A percentile compares a stretch with the other conserved stretches of the same genome.
Conservation (phyloP, 1,284 basidiomycete species). For the Boletus austroedulis region DNA sequence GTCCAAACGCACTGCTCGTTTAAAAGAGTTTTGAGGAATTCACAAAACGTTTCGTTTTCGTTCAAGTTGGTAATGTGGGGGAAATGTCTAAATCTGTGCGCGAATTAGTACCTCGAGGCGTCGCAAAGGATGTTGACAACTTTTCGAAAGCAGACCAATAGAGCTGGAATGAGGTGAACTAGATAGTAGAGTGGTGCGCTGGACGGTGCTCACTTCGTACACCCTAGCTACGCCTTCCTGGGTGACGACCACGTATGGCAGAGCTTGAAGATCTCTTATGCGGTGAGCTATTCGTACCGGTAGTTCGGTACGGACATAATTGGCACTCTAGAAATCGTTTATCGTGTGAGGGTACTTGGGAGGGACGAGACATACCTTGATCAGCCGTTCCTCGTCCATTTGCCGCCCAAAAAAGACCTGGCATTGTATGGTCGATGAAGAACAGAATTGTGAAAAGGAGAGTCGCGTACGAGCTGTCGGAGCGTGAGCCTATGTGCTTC, state of each 20-base stretch:
- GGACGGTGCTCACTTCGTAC: slow-evolving; percentile 64
- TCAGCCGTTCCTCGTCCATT: slow-evolving; percentile 70
- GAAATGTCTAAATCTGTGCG: slow-evolving; percentile 67
- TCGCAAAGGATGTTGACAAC: slow-evolving; percentile 38
- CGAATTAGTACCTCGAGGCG: slow-evolving; percentile 12
- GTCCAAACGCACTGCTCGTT: slow-evolving; percentile 63
- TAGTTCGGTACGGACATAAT: slow-evolving; percentile 86
- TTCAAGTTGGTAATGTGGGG: slow-evolving; percentile 70
- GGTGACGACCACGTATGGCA: slow-evolving; percentile 87
- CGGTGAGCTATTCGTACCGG: slow-evolving; percentile 88
- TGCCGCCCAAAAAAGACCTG: slow-evolving; percentile 73
- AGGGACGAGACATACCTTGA: slow-evolving; percentile 49
- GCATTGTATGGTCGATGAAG: slow-evolving; percentile 7
- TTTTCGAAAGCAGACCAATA: slow-evolving; percentile 83
- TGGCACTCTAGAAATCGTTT: slow-evolving; percentile 62
- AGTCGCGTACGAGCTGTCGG: slow-evolving; percentile 67
- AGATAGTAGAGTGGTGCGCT: neutral
- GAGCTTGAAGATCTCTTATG: slow-evolving; percentile 79
- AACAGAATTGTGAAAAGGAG: slow-evolving; percentile 9
- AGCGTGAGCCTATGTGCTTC: slow-evolving; percentile 74
- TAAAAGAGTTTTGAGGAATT: slow-evolving; percentile 63
- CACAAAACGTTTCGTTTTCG: slow-evolving; percentile 81
- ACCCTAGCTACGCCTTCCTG: slow-evolving; percentile 83
- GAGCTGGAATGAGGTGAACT: slow-evolving; percentile 44
- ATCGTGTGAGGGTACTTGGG: neutral